Base-by-base conservation (phyloP, 148 eudicot genomes). In the Vaccinium darrowii region DNA sequence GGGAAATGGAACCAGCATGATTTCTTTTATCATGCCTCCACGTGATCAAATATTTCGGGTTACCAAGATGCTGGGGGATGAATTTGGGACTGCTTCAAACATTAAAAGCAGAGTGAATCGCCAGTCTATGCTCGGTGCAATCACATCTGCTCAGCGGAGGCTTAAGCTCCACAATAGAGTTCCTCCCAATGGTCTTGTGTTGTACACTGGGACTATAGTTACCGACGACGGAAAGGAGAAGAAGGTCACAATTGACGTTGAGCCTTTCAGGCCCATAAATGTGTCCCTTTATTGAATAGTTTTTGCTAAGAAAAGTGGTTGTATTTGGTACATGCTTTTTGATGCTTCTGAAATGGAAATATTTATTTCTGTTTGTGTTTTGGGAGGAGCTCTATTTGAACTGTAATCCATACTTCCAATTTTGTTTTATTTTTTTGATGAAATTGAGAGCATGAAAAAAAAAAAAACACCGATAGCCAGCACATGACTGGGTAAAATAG, bases 1-100 rank as follows among this genome's bases (percentile, higher is more conserved):
- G 60, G 88, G 88, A 50, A 86, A 86, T 71, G 88, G 88, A 18
- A 86, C 88, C 27, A 86, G 88, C 81, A 86, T 86, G 88, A 86
- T 86, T 57, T 86, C 88, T 65, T 85, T 86, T 57, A 86, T 86
- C 58, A 86, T 86, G 85, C 88, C 88, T 82, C 88, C 88, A 43
- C 85, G 88, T 67, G 88, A 86, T 83, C 88, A 86, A 51, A 71
- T 86, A 60, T 82, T 85, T 69, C 82, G 88, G 43, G 88, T 83
- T 67, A 86, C 88, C 5, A 86, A 86, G 84, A 86, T 86, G 88
- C 71, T 86, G 58, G 88, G 85, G 10, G 85, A 86, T 76, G 88
- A 86, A 71, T 83, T 53, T 65, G 85, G 88, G 50, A 86, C 88
- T 83, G 88, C 88, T 71, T 86, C 85, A 19, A 86, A 86, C 39